These are phyloP conservation scores for Metschnikowia reukaufii DNA, from an alignment of 805 yeast species.

Conservation along the genomic window DNA sequence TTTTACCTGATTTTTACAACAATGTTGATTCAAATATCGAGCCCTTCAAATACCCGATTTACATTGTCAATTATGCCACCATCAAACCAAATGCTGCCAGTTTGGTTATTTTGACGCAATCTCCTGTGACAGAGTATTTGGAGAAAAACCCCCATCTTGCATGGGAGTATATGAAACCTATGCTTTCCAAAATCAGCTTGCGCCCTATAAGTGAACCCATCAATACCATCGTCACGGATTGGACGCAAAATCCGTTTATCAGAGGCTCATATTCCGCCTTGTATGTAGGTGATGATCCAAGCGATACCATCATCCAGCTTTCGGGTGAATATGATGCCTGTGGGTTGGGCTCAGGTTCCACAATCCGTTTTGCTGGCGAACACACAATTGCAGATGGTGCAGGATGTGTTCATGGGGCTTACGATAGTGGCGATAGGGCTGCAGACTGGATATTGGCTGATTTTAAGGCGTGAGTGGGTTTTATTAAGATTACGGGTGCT, in stretches of 20 bases:
- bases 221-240: slow-evolving; percentile 52
- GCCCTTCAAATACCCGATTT: slow-evolving; percentile 60
- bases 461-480: neutral
- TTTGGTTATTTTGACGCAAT: slow-evolving; percentile 66
- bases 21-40: slow-evolving; percentile 26
- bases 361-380: slow-evolving; percentile 85
- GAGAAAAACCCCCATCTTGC: slow-evolving; percentile 51
- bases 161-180: slow-evolving; percentile 61
- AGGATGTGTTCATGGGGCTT: slow-evolving; percentile 93
- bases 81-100: slow-evolving; percentile 31
- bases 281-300: slow-evolving; percentile 66
- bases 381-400: slow-evolving; percentile 84
- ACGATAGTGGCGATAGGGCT: slow-evolving; percentile 68
- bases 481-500: neutral
- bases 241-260: slow-evolving; percentile 80
- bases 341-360: slow-evolving; percentile 47
- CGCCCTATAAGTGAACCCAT: slow-evolving; percentile 24
- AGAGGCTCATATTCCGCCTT: slow-evolving; percentile 83
- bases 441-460: slow-evolving; percentile 37
- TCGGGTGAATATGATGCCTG: slow-evolving; percentile 39
- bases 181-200: slow-evolving; percentile 30
- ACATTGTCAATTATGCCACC: slow-evolving; percentile 55
- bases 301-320: slow-evolving; percentile 59
- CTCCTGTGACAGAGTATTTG: slow-evolving; percentile 65
- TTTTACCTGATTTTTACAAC: slow-evolving; percentile 13